These are phyloP conservation scores for Daldinia grandis DNA, from an alignment of 495 filamentous ascomycete species.

Conservation along the genomic window DNA sequence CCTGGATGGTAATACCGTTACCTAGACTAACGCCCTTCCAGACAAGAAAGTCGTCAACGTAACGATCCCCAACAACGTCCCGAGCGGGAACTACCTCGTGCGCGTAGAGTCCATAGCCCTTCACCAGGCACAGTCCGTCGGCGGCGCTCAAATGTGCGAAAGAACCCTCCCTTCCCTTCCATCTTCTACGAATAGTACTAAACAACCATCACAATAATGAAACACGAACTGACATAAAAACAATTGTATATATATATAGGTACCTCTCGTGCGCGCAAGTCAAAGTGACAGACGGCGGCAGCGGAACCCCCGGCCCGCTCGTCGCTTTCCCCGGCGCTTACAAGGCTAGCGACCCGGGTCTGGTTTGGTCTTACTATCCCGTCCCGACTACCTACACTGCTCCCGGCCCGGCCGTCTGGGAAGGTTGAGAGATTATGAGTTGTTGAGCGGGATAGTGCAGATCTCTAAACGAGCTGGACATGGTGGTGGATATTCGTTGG, in stretches of 20 bases:
- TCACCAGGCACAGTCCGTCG: conserved; percentile 49
- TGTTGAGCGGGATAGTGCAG: not conserved
- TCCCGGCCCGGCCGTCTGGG: conserved; percentile 53
- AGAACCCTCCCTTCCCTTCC: not conserved
- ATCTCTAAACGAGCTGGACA: not conserved
- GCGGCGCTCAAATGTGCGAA: conserved; percentile 48
- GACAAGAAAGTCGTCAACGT: conserved; percentile 48
- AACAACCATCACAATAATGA: too few species aligned
- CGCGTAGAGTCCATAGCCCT: conserved; percentile 54
- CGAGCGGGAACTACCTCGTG: conserved; percentile 52
- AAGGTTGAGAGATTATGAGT: conserved; percentile 2
- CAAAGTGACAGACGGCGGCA: conserved; percentile 49
- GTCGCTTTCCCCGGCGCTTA: conserved; percentile 52
- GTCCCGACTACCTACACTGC: conserved; percentile 50
- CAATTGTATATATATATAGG: too few species aligned
- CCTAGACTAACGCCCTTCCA: conserved; percentile 13
- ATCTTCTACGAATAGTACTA: too few species aligned
- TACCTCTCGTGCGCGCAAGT: conserved; percentile 54
- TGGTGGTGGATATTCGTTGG: not conserved
- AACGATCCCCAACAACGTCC: conserved; percentile 52
- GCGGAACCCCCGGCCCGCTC: conserved; percentile 42
- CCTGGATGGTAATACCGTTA: not conserved
- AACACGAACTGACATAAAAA: too few species aligned
- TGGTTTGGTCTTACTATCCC: conserved; percentile 46
- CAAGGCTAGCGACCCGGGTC: conserved; percentile 47